Conservation (phyloP, 192 early-diverging fungal genomes). For the Allomyces arbusculus region DNA sequence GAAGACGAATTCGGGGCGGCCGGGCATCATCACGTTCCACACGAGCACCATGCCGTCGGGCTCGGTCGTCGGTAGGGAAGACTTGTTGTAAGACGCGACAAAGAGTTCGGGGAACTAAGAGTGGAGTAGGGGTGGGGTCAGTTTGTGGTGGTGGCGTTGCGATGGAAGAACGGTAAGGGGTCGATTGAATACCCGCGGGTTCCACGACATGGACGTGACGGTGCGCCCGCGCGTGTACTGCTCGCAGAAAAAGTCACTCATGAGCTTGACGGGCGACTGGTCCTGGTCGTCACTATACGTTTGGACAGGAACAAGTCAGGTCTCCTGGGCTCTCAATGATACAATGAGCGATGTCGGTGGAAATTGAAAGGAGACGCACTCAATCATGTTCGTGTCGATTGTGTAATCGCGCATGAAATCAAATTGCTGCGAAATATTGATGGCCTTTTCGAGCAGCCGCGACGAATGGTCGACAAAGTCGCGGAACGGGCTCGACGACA, state of each 20-base stretch:
- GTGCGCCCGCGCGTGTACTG: slow-evolving; percentile 64
- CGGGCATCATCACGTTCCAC: slow-evolving; percentile 75
- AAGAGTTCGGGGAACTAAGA: slow-evolving; percentile 65
- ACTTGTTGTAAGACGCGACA: slow-evolving; percentile 83
- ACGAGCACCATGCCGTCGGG: slow-evolving; percentile 85
- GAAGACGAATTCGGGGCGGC: slow-evolving; percentile 89
- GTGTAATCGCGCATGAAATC: slow-evolving; percentile 92
- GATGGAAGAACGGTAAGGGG: no score
- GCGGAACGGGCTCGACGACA: slow-evolving; percentile 51
- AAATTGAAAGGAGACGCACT: no score
- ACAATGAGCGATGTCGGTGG: no score
- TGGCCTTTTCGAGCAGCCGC: slow-evolving; percentile 70
- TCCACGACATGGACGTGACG: slow-evolving; percentile 89
- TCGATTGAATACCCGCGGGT: slow-evolving; percentile 34
- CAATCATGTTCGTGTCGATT: slow-evolving; percentile 9
- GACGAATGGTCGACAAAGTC: slow-evolving; percentile 74
- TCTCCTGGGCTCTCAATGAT: no score
- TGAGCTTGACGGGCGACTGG: slow-evolving; percentile 46
- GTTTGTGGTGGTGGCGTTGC: no score
- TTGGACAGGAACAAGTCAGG: no score
- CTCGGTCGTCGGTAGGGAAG: slow-evolving; percentile 60
- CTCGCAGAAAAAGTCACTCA: slow-evolving; percentile 59
- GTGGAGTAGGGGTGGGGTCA: not conserved
- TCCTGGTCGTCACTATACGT: slow-evolving; percentile 37
- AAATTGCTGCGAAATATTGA: slow-evolving; percentile 50